Conservation (phyloP, 306 rosid genomes). For the Medicago ruthenica region DNA sequence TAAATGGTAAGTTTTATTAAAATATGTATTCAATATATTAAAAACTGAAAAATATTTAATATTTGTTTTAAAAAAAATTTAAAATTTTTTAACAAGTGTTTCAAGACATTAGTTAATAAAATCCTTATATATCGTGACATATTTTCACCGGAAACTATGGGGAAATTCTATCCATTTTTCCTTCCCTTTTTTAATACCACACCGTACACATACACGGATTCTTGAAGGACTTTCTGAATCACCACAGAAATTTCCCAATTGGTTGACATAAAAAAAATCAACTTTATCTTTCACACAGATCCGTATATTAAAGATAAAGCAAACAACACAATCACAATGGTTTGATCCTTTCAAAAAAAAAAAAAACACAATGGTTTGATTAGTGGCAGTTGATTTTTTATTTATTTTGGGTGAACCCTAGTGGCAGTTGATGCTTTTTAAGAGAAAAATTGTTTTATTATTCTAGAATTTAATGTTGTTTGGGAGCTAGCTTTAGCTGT, state of each 20-base stretch:
- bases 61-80: no score
- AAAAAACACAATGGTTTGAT: no score
- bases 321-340: neutral
- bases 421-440: conserved; percentile 49
- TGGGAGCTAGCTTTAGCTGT: conserved; percentile 6
- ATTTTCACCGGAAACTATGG: no score
- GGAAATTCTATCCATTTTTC: neutral
- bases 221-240: conserved; percentile 50
- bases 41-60: no score
- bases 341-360: no score
- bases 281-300: conserved; percentile 19
- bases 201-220: conserved; percentile 16
- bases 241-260: conserved; percentile 54
- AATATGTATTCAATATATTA: no score
- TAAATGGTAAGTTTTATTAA: no score
- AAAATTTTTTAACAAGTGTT: no score
- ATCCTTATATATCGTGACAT: no score
- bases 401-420: neutral
- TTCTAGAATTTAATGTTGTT: neutral
- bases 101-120: no score
- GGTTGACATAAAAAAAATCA: conserved; percentile 35
- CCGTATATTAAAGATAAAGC: conserved; percentile 24
- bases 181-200: neutral
- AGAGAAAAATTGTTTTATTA: neutral
- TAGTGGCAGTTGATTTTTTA: conserved; percentile 43